Percentiles rank a stretch among this genome's conserved stretches.
These are phyloP conservation scores for Chrysanthemum seticuspe DNA, from an alignment of 129 eudicot genomes.

Conservation along the genomic window DNA sequence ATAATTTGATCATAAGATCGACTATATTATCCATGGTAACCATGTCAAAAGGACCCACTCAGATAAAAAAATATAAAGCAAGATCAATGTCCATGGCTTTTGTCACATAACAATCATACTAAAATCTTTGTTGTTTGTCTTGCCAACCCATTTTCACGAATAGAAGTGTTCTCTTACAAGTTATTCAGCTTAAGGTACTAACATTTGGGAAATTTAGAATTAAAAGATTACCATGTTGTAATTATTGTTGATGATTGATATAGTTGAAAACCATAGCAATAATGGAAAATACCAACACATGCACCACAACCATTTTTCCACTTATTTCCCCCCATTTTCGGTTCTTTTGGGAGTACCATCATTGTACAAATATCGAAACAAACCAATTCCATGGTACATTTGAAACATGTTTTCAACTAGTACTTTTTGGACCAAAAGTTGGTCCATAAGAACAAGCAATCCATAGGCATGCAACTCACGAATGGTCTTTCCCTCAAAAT, in stretches of 20 bases:
- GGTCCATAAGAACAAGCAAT: slow-evolving; percentile 14
- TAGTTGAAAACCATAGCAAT: slow-evolving; percentile 23
- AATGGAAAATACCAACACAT: slow-evolving; percentile 23
- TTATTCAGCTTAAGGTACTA: slow-evolving; percentile 8
- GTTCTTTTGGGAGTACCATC: slow-evolving; percentile 22
- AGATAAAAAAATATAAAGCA: slow-evolving; percentile 25
- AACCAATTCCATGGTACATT: slow-evolving; percentile 15
- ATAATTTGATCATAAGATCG: slow-evolving; percentile 23
- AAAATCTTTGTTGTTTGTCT: slow-evolving; percentile 29
- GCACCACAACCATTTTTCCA: slow-evolving; percentile 21
- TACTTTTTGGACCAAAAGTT: slow-evolving; percentile 2
- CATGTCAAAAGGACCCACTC: slow-evolving; percentile 29
- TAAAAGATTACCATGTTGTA: slow-evolving; percentile 17
- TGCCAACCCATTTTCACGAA: slow-evolving; percentile 20
- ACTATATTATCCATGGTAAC: slow-evolving; percentile 28
- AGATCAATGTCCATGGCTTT: slow-evolving; percentile 26
- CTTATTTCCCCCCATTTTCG: slow-evolving; percentile 22
- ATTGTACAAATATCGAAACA: slow-evolving; percentile 26
- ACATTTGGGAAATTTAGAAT: neutral
- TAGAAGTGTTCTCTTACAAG: slow-evolving; percentile 8
- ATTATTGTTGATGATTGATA: slow-evolving; percentile 34
- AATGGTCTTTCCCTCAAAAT: neutral
- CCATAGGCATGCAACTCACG: slow-evolving; percentile 19
- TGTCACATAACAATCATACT: slow-evolving; percentile 26
- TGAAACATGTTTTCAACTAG: slow-evolving; percentile 15